Conservation (phyloP, 2,329 filamentous ascomycete genomes). For the Penicillium sp. region DNA sequence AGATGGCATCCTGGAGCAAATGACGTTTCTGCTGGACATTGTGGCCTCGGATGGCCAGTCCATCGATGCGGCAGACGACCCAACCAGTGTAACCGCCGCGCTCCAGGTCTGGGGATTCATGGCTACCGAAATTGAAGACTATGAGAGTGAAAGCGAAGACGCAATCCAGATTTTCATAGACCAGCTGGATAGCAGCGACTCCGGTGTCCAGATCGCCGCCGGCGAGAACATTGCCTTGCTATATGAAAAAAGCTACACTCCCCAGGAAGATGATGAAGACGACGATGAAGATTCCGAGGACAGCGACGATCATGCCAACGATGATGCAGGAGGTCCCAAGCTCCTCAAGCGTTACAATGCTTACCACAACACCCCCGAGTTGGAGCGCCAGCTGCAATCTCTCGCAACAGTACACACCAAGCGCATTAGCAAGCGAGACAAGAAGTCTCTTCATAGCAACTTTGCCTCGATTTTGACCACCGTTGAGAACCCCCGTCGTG, state of each 20-base stretch:
- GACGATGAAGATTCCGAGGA: slow-evolving; percentile 38
- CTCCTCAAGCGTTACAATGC: slow-evolving; percentile 61
- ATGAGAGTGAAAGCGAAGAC: slow-evolving; percentile 63
- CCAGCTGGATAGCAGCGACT: slow-evolving; percentile 70
- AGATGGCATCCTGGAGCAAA: slow-evolving; percentile 62
- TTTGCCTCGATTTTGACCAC: slow-evolving; percentile 62
- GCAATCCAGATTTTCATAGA: slow-evolving; percentile 78
- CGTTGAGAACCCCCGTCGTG: slow-evolving; percentile 60
- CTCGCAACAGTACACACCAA: slow-evolving; percentile 57
- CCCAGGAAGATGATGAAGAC: slow-evolving; percentile 54
- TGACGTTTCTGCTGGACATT: slow-evolving; percentile 71
- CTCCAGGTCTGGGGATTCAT: slow-evolving; percentile 75
- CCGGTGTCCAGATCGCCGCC: slow-evolving; percentile 68
- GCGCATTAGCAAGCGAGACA: slow-evolving; percentile 60
- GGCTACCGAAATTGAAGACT: slow-evolving; percentile 68
- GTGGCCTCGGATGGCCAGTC: slow-evolving; percentile 70
- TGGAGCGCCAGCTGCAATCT: slow-evolving; percentile 54
- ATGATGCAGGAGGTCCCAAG: slow-evolving; percentile 38
- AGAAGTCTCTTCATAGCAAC: slow-evolving; percentile 59
- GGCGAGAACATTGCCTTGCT: slow-evolving; percentile 76
- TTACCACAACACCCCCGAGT: slow-evolving; percentile 58
- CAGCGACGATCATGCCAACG: slow-evolving; percentile 41
- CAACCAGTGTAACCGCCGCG: slow-evolving; percentile 64
- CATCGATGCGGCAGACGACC: slow-evolving; percentile 65
- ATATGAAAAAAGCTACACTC: slow-evolving; percentile 65